Conservation (phyloP, 2,329 filamentous ascomycete species). For the Aspergillus puulaauensis region DNA sequence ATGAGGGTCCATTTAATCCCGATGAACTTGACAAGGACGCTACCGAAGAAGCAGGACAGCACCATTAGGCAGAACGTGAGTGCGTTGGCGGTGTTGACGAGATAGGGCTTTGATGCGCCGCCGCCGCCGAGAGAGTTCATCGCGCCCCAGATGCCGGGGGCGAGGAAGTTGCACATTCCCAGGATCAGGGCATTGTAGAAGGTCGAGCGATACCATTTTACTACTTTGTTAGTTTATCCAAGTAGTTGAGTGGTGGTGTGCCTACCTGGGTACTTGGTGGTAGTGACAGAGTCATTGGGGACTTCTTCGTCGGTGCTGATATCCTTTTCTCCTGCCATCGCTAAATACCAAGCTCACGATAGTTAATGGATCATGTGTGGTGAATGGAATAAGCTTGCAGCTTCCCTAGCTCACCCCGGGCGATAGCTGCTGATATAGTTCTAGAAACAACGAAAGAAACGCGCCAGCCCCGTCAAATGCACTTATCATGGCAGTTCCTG, state of each 20-base stretch:
- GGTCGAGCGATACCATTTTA: constrained; percentile 69
- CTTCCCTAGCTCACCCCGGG: neutral
- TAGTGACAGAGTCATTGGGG: neutral
- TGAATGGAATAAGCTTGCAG: neutral
- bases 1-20: constrained; percentile 71
- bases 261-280: constrained; percentile 11
- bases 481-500: neutral
- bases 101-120: constrained; percentile 62
- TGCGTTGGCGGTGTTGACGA: constrained; percentile 70
- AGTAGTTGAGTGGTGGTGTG: neutral
- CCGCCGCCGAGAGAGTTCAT: constrained; percentile 74
- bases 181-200: constrained; percentile 72
- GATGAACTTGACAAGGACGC: constrained; percentile 63
- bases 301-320: constrained; percentile 21
- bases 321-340: constrained; percentile 16
- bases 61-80: constrained; percentile 74
- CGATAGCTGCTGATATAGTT: neutral
- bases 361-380: no score
- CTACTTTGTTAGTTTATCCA: constrained; percentile 32
- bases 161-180: constrained; percentile 68
- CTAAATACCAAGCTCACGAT: no score
- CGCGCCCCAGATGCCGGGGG: constrained; percentile 70
- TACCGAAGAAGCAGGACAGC: constrained; percentile 66
- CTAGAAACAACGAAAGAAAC: neutral
- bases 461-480: neutral